Base-by-base conservation (phyloP, 768 basidiomycete genomes). In the Naematelia aurantialba region DNA sequence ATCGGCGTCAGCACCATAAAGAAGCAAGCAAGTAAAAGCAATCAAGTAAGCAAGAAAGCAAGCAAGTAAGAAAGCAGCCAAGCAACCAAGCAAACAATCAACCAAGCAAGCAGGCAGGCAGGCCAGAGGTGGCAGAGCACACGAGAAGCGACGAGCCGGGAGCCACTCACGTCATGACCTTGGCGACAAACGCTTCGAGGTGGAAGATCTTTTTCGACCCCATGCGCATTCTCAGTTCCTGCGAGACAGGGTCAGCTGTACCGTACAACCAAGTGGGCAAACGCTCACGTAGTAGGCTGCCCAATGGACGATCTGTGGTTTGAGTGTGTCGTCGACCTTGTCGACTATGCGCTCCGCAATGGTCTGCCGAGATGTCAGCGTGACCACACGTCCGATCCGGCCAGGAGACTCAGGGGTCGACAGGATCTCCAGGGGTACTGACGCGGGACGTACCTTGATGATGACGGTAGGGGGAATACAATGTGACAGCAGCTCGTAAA, bases 141-240 rank as follows among this genome's bases (percentile, higher is more conserved):
- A n/a, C n/a, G n/a, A n/a, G n/a, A n/a, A n/a, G n/a, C n/a, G n/a
- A n/a, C n/a, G n/a, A n/a, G n/a, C n/a, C n/a, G n/a, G n/a, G n/a
- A n/a, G n/a, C n/a, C n/a, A 72, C 71, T 67, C 61, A 73, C 72
- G 58, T 88, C 94, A 98, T 97, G 44, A 92, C 84, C 74, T 97
- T 96, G 29, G 96, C 89, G 2, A 93, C 89, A 88, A 91, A 98
- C 17, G 94, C 93, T 70, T 99, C 94, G 45, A 99, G 83, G 72
- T 99, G 94, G 77, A 87, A 98, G 52, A 99, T 97, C 78, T 97
- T 88, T 76, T 89, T 89, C 72, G 84, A 84, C 3, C 94, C 94
- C 55, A 86, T 81, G n/a, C 91, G 85, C 89, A 98, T 89, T n/a
- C 96, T 87, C 34, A 89, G 83, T 79, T 99, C 93, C 91, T 96